Evolutionary conservation across 2,329 filamentous ascomycete genomes (phyloP).

Genomic region (Ilyonectria sp.): DNA sequence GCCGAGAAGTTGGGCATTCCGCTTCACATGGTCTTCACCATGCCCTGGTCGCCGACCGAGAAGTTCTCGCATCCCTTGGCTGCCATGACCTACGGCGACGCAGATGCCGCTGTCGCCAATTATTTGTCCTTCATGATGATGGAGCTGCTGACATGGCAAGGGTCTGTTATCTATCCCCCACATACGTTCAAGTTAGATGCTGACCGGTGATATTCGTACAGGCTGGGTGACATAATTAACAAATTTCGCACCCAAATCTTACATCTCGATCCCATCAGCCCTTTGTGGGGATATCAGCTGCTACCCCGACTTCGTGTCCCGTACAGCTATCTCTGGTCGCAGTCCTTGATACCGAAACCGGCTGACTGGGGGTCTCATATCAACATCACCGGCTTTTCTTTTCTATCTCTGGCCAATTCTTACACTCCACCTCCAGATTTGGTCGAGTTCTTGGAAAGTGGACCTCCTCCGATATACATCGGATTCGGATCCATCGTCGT

Average conservation of each 20-base stretch:
- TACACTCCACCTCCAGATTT: conserved; percentile 71
- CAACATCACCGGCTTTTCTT: conserved; percentile 74
- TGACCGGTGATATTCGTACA: conserved; percentile 14
- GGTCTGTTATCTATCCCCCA: conserved; percentile 51
- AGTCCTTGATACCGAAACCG: conserved; percentile 76
- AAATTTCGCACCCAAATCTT: conserved; percentile 75
- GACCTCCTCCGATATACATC: conserved; percentile 75
- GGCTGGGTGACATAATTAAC: conserved; percentile 80
- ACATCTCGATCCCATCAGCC: conserved; percentile 74
- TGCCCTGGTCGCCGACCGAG: conserved; percentile 79
- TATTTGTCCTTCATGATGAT: conserved; percentile 63
- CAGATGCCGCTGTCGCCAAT: conserved; percentile 43
- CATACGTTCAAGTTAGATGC: background rate
- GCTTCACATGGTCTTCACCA: conserved; percentile 70
- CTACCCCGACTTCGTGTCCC: conserved; percentile 74
- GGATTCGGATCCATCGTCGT: conserved; percentile 79
- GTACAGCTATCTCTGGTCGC: conserved; percentile 81
- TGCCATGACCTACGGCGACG: conserved; percentile 56
- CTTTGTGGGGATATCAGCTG: conserved; percentile 77
- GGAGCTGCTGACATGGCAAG: conserved; percentile 83
- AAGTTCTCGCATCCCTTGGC: conserved; percentile 46
- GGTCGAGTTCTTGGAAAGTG: conserved; percentile 66
- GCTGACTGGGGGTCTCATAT: conserved; percentile 73
- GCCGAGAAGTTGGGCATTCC: conserved; percentile 65
- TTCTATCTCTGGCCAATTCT: conserved; percentile 65